phyloP scores from a whole-genome alignment of 192 early-diverging fungal species.

The Entrophospora sp. region DNA sequence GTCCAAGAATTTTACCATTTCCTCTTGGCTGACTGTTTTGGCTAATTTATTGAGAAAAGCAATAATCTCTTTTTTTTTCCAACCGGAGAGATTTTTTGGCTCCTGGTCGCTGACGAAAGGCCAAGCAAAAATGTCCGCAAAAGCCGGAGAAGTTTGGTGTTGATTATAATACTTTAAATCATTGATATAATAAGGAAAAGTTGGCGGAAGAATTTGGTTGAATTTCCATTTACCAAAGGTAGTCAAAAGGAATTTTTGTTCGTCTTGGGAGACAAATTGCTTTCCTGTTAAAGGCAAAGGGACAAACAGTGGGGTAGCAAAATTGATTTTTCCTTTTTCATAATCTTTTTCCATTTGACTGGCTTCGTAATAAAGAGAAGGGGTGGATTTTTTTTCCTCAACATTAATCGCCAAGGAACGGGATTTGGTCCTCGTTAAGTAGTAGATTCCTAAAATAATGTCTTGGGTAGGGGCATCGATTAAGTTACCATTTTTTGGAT shows the following conservation, averaged over 20 bases:
- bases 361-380: neutral
- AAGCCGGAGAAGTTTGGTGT: too few relatives aligned
- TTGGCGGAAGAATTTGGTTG: constrained; percentile 3
- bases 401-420: too few relatives aligned
- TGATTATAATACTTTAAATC: neutral
- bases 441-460: constrained; percentile 12
- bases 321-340: neutral
- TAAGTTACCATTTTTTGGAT: constrained; percentile 11
- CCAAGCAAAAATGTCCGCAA: too few relatives aligned
- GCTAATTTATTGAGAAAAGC: too few relatives aligned
- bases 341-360: neutral
- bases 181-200: constrained; percentile 5
- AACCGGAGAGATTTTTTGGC: too few relatives aligned
- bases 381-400: neutral
- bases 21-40: too few relatives aligned
- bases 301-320: neutral
- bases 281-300: neutral
- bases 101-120: too few relatives aligned
- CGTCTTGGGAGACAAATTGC: neutral
- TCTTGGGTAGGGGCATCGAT: neutral
- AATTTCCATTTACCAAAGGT: neutral
- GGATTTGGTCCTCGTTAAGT: neutral
- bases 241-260: constrained; percentile 8
- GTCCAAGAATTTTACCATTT: too few relatives aligned
- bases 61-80: too few relatives aligned